Evolutionary conservation across 2,329 filamentous ascomycete species (phyloP).

Genomic region (Arthrobotrys entomopaga): DNA sequence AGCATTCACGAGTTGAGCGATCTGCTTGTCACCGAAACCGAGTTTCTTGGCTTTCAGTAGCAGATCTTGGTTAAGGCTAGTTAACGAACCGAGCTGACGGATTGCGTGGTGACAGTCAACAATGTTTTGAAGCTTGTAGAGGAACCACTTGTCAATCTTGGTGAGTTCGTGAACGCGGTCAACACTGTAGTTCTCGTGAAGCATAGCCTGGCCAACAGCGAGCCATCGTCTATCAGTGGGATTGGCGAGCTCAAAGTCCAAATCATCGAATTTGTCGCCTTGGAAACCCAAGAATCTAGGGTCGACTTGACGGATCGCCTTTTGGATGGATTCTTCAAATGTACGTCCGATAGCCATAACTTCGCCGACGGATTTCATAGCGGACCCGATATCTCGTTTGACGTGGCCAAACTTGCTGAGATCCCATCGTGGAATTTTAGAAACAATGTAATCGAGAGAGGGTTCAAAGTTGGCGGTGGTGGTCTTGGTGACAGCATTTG

Average conservation of each 20-base stretch:
- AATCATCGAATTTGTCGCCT: slow-evolving; percentile 90
- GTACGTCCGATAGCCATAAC: slow-evolving; percentile 99
- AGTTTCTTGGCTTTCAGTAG: slow-evolving; percentile 94
- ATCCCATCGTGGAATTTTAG: slow-evolving; percentile 99
- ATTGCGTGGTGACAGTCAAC: slow-evolving; percentile 89
- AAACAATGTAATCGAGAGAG: slow-evolving; percentile 95
- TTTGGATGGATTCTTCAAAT: slow-evolving; percentile 99
- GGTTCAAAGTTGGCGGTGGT: slow-evolving; percentile 99
- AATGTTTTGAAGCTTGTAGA: slow-evolving; percentile 97
- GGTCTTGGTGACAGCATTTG: slow-evolving; percentile 97
- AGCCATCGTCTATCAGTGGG: slow-evolving; percentile 97
- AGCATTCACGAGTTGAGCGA: slow-evolving; percentile 83
- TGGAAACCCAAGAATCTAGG: slow-evolving; percentile 92
- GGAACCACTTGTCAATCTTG: slow-evolving; percentile 99
- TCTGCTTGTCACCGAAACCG: slow-evolving; percentile 97
- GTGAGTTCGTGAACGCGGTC: slow-evolving; percentile 91
- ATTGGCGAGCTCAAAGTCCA: slow-evolving; percentile 89
- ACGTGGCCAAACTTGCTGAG: slow-evolving; percentile 99
- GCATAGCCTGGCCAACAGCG: slow-evolving; percentile 96
- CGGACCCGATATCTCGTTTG: slow-evolving; percentile 93
- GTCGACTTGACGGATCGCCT: slow-evolving; percentile 96
- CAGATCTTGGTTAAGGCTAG: slow-evolving; percentile 86
- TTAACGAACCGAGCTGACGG: slow-evolving; percentile 82
- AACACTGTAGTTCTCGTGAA: slow-evolving; percentile 94
- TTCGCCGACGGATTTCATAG: slow-evolving; percentile 99